Conservation (phyloP, 192 early-diverging fungal species). For the Entrophospora sp. region DNA sequence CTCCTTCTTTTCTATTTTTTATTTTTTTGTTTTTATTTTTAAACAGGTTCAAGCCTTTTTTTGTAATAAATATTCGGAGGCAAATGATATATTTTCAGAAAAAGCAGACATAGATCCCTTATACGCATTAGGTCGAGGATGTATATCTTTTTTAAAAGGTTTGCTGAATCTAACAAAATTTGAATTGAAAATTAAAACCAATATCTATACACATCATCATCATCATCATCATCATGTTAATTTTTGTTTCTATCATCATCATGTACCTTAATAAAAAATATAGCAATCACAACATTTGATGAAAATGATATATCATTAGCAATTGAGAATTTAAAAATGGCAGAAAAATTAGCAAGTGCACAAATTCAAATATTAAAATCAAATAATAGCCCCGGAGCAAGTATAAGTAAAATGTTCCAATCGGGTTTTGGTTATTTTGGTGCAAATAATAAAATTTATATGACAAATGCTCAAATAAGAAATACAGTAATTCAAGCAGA, state of each 20-base stretch:
- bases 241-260: slow-evolving; percentile 6
- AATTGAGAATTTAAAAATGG: slow-evolving; percentile 28
- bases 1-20: background rate
- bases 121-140: slow-evolving; percentile 42
- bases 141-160: slow-evolving; percentile 51
- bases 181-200: no score
- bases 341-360: slow-evolving; percentile 36
- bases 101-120: slow-evolving; percentile 39
- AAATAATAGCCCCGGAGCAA: slow-evolving; percentile 26
- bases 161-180: no score
- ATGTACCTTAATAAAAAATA: background rate
- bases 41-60: slow-evolving; percentile 36
- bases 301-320: slow-evolving; percentile 37
- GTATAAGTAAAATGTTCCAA: slow-evolving; percentile 31
- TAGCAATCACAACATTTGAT: slow-evolving; percentile 38
- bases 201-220: no score
- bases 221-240: background rate
- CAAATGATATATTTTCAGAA: slow-evolving; percentile 39
- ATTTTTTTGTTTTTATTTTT: background rate
- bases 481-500: slow-evolving; percentile 45
- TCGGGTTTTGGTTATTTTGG: slow-evolving; percentile 31
- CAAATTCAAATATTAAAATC: slow-evolving; percentile 41
- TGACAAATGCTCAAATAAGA: slow-evolving; percentile 44
- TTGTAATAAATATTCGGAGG: slow-evolving; percentile 43
- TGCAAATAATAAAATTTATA: slow-evolving; percentile 26